These are phyloP conservation scores for Narthecium ossifragum DNA, from an alignment of 106 monocot species.

Conservation along the genomic window DNA sequence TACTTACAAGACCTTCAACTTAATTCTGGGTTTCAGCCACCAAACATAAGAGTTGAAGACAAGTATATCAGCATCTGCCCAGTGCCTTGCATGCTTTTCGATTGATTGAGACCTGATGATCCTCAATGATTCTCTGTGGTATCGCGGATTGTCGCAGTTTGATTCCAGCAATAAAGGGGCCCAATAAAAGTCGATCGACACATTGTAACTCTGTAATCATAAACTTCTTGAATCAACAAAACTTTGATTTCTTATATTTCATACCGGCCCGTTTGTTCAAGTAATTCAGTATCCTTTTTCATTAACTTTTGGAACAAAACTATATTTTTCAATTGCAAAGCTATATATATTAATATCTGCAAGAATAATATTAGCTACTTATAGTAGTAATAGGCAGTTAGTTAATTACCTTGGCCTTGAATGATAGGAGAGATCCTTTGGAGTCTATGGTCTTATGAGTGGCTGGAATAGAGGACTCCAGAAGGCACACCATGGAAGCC, in stretches of 20 bases:
- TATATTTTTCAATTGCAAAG: no score
- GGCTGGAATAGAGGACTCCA: conserved; percentile 44
- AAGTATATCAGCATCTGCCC: conserved; percentile 46
- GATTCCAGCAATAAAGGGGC: conserved; percentile 59
- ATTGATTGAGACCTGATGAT: conserved; percentile 28
- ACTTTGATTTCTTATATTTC: no score
- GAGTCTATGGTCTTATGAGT: conserved; percentile 44
- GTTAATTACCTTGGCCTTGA: conserved; percentile 46
- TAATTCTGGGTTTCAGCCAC: conserved; percentile 64
- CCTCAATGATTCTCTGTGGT: conserved; percentile 31
- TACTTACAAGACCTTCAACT: conserved; percentile 60
- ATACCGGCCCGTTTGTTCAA: no score
- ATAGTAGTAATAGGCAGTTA: not conserved
- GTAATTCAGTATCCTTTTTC: no score
- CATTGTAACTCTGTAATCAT: conserved; percentile 13
- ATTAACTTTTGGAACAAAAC: no score
- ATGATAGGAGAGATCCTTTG: conserved; percentile 36
- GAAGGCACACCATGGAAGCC: conserved; percentile 70
- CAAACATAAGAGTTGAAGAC: conserved; percentile 58
- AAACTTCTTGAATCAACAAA: no score
- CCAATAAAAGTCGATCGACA: conserved; percentile 47
- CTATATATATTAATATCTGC: not conserved
- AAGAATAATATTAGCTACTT: not conserved
- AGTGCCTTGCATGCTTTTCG: conserved; percentile 45
- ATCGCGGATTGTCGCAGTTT: conserved; percentile 47